phyloP scores from a whole-genome alignment of 768 basidiomycete genomes.

The Leucogyrophana mollusca region DNA sequence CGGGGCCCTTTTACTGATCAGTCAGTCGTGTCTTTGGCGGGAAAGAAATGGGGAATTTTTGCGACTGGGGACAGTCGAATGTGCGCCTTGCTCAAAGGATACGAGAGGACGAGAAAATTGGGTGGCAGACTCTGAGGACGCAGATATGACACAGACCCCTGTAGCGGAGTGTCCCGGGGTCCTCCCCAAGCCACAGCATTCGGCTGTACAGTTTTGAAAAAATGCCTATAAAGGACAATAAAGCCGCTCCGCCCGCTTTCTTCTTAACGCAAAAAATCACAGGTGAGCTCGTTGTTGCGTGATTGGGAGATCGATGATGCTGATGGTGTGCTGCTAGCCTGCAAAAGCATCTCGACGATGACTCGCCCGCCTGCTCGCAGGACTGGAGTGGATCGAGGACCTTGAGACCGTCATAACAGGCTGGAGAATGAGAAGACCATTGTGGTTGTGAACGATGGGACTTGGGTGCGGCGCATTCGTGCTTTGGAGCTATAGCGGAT shows the following conservation, averaged over 20 bases:
- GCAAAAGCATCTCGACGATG: constrained; percentile 91
- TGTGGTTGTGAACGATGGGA: constrained; percentile 58
- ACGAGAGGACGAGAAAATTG: too few species aligned
- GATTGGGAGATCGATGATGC: neutral
- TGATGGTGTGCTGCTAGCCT: constrained; percentile 41
- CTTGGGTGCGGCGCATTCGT: constrained; percentile 81
- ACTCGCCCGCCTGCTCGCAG: constrained; percentile 60
- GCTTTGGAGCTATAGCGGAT: constrained; percentile 35
- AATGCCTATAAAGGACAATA: constrained; percentile 20
- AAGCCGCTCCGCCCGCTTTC: neutral
- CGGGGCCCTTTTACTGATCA: constrained; percentile 53
- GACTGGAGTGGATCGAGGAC: constrained; percentile 81
- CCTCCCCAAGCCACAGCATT: constrained; percentile 38
- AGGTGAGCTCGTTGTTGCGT: constrained; percentile 44
- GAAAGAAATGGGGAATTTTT: constrained; percentile 1
- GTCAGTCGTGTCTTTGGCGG: constrained; percentile 9
- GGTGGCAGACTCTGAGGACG: too few species aligned
- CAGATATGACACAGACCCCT: constrained; percentile 2
- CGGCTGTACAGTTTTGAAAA: constrained; percentile 35
- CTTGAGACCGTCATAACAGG: constrained; percentile 81
- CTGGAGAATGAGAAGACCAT: constrained; percentile 61
- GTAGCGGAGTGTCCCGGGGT: constrained; percentile 38
- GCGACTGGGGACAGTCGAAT: too few species aligned
- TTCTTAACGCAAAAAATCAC: constrained; percentile 58
- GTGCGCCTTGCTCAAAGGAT: too few species aligned